Evolutionary conservation across 371 early-diverging fungal species (phyloP).

Genomic region (Mucor mucedo): DNA sequence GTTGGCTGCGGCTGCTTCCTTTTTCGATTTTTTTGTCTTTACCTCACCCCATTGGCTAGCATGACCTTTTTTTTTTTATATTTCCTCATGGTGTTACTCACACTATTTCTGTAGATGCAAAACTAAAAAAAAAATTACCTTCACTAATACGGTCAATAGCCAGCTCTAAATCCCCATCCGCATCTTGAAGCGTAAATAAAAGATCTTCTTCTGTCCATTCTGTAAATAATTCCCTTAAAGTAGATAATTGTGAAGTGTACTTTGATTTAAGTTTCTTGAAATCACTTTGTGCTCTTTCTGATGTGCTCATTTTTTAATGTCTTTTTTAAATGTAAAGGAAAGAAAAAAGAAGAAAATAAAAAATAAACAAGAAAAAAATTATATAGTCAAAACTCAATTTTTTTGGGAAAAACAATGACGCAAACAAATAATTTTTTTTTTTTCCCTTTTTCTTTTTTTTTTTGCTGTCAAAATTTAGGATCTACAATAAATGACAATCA

Average conservation of each 20-base stretch:
- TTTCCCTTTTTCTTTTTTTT: too few relatives aligned
- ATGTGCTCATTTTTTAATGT: conserved; percentile 15
- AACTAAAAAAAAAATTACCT: conserved; percentile 64
- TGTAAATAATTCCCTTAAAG: conserved; percentile 82
- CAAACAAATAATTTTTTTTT: too few relatives aligned
- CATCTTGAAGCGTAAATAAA: conserved; percentile 83
- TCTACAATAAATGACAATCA: too few relatives aligned
- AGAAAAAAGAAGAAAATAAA: neutral
- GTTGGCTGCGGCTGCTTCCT: conserved; percentile 48
- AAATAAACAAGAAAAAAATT: neutral
- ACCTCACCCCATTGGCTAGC: conserved; percentile 92
- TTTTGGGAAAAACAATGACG: too few relatives aligned
- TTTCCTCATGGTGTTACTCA: too few relatives aligned
- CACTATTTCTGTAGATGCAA: too few relatives aligned
- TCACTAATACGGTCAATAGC: conserved; percentile 85
- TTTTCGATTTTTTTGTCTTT: conserved; percentile 76
- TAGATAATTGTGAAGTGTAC: conserved; percentile 69
- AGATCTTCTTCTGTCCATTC: conserved; percentile 94
- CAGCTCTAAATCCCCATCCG: conserved; percentile 82
- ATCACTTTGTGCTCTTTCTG: conserved; percentile 60
- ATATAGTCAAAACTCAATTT: too few relatives aligned
- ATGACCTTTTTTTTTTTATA: conserved; percentile 61
- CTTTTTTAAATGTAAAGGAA: neutral
- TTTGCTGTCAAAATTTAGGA: too few relatives aligned
- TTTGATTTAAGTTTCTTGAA: conserved; percentile 68